These are phyloP conservation scores for Penicillium coprophilum DNA, from an alignment of 495 filamentous ascomycete genomes.

Conservation along the genomic window DNA sequence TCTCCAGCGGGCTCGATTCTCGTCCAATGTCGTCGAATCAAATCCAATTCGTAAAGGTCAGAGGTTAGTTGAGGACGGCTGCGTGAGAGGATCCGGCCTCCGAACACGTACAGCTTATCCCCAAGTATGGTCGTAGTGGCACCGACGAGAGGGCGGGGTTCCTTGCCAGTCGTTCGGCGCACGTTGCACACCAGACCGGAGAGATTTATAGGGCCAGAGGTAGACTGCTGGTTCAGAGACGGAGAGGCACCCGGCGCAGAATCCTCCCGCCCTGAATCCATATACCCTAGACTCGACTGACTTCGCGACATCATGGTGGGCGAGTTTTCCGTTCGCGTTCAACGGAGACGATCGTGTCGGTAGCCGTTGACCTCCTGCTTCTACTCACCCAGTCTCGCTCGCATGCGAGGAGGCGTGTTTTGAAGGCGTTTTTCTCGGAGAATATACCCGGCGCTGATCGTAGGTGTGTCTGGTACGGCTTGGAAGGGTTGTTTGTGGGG, in stretches of 20 bases:
- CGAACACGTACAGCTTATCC: conserved; percentile 95
- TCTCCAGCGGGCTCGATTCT: conserved; percentile 83
- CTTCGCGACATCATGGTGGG: conserved; percentile 46
- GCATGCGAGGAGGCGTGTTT: conserved; percentile 10
- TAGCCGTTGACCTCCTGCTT: conserved; percentile 3
- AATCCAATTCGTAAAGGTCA: conserved; percentile 88
- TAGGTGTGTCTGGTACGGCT: conserved; percentile 14
- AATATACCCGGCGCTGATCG: conserved; percentile 13
- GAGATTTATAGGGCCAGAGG: conserved; percentile 59
- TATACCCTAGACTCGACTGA: conserved; percentile 45
- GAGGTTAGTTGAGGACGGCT: conserved; percentile 80
- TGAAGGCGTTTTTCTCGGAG: conserved; percentile 9
- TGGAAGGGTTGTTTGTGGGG: conserved; percentile 15
- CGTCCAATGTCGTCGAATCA: conserved; percentile 88
- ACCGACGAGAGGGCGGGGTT: conserved; percentile 88
- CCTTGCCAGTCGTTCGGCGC: conserved; percentile 83
- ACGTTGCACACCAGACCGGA: conserved; percentile 94
- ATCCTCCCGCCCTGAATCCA: conserved; percentile 40
- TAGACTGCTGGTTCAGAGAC: conserved; percentile 32
- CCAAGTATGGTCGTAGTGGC: conserved; percentile 93
- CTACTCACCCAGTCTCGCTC: background rate
- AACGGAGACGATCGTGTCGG: background rate
- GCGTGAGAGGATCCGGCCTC: conserved; percentile 81
- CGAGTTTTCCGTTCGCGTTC: conserved; percentile 3
- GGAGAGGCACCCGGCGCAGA: conserved; percentile 34